Conservation (phyloP, 1,284 basidiomycete species). For the Ganoderma multipileum region DNA sequence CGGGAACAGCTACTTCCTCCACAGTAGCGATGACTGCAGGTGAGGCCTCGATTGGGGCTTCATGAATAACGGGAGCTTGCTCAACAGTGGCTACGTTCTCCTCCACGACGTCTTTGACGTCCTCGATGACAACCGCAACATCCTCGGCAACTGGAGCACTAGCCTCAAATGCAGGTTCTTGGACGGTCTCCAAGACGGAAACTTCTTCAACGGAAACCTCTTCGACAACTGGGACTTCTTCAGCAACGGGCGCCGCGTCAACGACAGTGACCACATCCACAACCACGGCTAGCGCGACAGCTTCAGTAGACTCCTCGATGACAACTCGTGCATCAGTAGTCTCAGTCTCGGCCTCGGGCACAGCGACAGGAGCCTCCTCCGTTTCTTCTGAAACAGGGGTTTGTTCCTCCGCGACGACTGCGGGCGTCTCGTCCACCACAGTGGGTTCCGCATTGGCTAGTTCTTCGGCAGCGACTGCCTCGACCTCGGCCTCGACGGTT, state of each 20-base stretch:
- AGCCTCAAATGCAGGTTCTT: conserved; percentile 12
- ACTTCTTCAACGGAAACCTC: background rate
- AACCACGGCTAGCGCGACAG: background rate
- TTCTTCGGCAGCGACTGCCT: conserved; percentile 2
- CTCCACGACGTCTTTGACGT: conserved; percentile 2
- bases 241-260: conserved; percentile 11
- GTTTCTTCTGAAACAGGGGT: conserved; percentile 9
- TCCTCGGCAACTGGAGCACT: background rate
- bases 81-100: conserved; percentile 11
- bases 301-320: background rate
- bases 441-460: background rate
- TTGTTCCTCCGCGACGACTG: background rate
- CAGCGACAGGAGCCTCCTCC: conserved; percentile 18
- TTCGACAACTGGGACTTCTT: background rate
- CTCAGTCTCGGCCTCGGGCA: background rate
- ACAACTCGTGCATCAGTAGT: background rate
- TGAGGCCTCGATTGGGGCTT: conserved; percentile 4
- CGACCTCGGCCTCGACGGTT: conserved; percentile 8
- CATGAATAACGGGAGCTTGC: conserved; percentile 1
- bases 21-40: background rate
- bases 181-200: conserved; percentile 6
- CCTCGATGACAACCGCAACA: background rate
- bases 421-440: conserved; percentile 14
- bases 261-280: conserved; percentile 1
- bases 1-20: conserved; percentile 6